Evolutionary conservation across 2,329 filamentous ascomycete species (phyloP).

Genomic region (Rhynchosporium secalis): DNA sequence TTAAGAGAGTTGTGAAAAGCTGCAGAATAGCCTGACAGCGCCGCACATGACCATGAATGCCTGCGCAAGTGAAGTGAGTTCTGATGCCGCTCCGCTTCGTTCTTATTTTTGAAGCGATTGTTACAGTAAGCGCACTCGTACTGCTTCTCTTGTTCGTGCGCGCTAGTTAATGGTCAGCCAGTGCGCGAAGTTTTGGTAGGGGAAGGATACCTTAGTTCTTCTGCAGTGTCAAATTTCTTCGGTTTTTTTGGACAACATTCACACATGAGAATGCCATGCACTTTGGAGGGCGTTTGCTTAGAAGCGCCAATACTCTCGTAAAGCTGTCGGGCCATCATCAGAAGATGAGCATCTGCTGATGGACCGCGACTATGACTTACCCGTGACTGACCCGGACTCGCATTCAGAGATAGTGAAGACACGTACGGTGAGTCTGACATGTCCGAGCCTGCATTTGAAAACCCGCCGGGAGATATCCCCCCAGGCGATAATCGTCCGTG

Average conservation of each 20-base stretch:
- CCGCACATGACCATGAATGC: slow-evolving; percentile 96
- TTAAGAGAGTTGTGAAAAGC: slow-evolving; percentile 83
- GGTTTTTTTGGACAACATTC: slow-evolving; percentile 97
- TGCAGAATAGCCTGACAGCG: slow-evolving; percentile 72
- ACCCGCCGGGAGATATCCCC: slow-evolving; percentile 49
- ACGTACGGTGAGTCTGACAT: slow-evolving; percentile 54
- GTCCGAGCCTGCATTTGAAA: slow-evolving; percentile 32
- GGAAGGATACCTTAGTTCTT: slow-evolving; percentile 74
- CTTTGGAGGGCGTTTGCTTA: slow-evolving; percentile 51
- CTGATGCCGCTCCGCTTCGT: slow-evolving; percentile 93
- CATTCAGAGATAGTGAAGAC: slow-evolving; percentile 46
- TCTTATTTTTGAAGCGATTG: slow-evolving; percentile 98
- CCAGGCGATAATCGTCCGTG: slow-evolving; percentile 62
- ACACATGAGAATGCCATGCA: slow-evolving; percentile 69
- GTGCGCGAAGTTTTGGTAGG: background rate
- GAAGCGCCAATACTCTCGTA: slow-evolving; percentile 42
- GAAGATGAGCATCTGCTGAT: slow-evolving; percentile 43
- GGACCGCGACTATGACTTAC: slow-evolving; percentile 39
- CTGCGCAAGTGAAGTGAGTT: slow-evolving; percentile 90
- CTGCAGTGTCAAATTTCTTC: slow-evolving; percentile 85
- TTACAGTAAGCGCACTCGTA: slow-evolving; percentile 91
- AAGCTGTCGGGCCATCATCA: slow-evolving; percentile 47
- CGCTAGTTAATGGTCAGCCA: slow-evolving; percentile 50
- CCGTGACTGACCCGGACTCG: slow-evolving; percentile 42
- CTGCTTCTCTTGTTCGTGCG: slow-evolving; percentile 93